These are phyloP conservation scores for Claviceps sp. DNA, from an alignment of 2,329 filamentous ascomycete species.

Conservation along the genomic window DNA sequence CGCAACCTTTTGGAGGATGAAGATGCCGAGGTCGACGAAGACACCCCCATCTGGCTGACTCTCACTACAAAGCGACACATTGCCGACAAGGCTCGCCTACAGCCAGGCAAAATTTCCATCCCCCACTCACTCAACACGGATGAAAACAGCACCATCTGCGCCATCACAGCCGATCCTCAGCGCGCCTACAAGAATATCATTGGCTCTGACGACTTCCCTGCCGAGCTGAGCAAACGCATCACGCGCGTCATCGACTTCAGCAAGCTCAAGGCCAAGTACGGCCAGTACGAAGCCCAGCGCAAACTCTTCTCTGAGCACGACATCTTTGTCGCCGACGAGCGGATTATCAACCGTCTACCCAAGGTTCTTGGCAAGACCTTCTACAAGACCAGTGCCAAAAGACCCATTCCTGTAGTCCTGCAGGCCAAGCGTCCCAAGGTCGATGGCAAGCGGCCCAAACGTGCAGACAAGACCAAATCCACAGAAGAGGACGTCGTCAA, in stretches of 20 bases:
- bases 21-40: slow-evolving; percentile 23
- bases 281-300: slow-evolving; percentile 74
- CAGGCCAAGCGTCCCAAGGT: slow-evolving; percentile 47
- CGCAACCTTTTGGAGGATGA: slow-evolving; percentile 41
- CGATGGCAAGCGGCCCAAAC: slow-evolving; percentile 44
- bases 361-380: slow-evolving; percentile 80
- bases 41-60: slow-evolving; percentile 47
- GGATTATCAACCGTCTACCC: slow-evolving; percentile 63
- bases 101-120: slow-evolving; percentile 69
- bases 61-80: slow-evolving; percentile 54
- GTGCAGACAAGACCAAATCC: slow-evolving; percentile 29
- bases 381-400: slow-evolving; percentile 70
- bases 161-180: slow-evolving; percentile 73
- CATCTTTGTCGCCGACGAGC: slow-evolving; percentile 83
- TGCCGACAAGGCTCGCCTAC: slow-evolving; percentile 60
- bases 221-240: slow-evolving; percentile 51
- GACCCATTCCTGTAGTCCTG: slow-evolving; percentile 72
- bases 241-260: slow-evolving; percentile 66
- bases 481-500: slow-evolving; percentile 18
- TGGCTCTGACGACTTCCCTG: slow-evolving; percentile 57
- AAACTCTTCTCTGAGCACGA: slow-evolving; percentile 80
- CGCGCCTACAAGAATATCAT: slow-evolving; percentile 83
- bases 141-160: slow-evolving; percentile 58
- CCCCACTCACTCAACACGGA: slow-evolving; percentile 61
- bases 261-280: slow-evolving; percentile 73